These are phyloP conservation scores for Leishmania aethiopica DNA, from an alignment of 208 protist species.

Conservation along the genomic window DNA sequence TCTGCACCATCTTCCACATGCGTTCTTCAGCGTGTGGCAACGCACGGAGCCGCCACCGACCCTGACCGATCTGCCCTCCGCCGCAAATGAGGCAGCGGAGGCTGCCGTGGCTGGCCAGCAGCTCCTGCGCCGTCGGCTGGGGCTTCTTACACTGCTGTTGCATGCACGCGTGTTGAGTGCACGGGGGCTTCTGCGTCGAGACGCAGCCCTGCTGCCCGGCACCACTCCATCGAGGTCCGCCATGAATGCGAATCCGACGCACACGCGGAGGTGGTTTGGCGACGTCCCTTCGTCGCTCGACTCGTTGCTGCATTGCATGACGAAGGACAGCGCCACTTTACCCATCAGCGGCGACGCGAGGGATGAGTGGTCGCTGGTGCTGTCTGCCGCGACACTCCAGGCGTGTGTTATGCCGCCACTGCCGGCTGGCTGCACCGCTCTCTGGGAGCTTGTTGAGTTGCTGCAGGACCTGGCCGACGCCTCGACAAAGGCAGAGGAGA, in stretches of 20 bases:
- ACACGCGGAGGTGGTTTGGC: neutral
- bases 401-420: slow-evolving; percentile 10
- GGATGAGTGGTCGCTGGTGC: slow-evolving; percentile 27
- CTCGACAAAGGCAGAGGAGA: neutral
- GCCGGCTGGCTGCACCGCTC: slow-evolving; percentile 19
- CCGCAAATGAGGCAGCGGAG: slow-evolving; percentile 5
- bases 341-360: neutral
- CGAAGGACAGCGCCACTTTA: neutral
- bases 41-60: neutral
- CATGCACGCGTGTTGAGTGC: slow-evolving; percentile 23
- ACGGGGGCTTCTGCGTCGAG: neutral
- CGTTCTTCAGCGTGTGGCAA: slow-evolving; percentile 60
- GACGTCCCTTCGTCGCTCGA: slow-evolving; percentile 24
- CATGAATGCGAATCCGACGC: neutral
- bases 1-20: slow-evolving; percentile 25
- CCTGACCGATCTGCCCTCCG: neutral
- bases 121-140: slow-evolving; percentile 21
- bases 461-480: slow-evolving; percentile 28
- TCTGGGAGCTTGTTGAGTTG: slow-evolving; percentile 59
- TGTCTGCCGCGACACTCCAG: neutral
- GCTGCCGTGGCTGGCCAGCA: slow-evolving; percentile 16
- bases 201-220: neutral
- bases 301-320: slow-evolving; percentile 11
- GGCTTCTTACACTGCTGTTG: slow-evolving; percentile 21
- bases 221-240: neutral